Base-by-base conservation (phyloP, 352 stramenopile genomes). In the Peronospora belbahrii region DNA sequence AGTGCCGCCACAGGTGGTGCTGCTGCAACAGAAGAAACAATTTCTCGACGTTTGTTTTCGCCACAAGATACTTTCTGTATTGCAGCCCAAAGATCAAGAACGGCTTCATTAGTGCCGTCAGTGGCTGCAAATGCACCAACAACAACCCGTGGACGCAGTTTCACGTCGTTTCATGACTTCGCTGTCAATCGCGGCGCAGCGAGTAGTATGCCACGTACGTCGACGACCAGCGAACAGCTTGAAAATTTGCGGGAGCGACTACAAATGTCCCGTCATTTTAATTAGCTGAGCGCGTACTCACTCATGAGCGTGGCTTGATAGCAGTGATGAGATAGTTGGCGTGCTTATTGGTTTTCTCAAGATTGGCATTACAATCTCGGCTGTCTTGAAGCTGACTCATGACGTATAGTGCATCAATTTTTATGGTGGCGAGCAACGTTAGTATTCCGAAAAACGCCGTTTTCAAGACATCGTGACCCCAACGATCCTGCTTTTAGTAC, bases 31-130 rank as follows among this genome's bases (percentile, higher is more conserved):
- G 36, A 39, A 34, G 67, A 72, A 34, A 67, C 48, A 6, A 64
- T 86, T 22, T 78, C 60, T 5, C 70, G 72, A 14, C 51, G 70
- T 15, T 54, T 85, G n/a, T 84, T 88, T 41, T 37, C 48, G n/a
- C 25, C 52, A 9, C 35, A 20, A 48, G 38, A 51, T n/a, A 48
- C 34, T n/a, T n/a, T n/a, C 35, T 23, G 33, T 31, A 17, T 50
- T 19, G 13, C 31, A 9, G 49, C 50, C 2, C 52, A 47, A n/a
- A 61, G 27, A 15, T 17, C 43, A 5, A 52, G 60, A 54, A 55
- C 51, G 4, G n/a, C 35, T 14, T 70, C 52, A 10, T 42, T 40
- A 4, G 45, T 50, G 15, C 43, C 61, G 2, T 14, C 59, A 17
- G 20, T 63, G 2, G 49, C 20, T 43, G 48, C 32, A 15, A 59